Base-by-base conservation (phyloP, 2,329 filamentous ascomycete species). In the Talaromyces sp. region DNA sequence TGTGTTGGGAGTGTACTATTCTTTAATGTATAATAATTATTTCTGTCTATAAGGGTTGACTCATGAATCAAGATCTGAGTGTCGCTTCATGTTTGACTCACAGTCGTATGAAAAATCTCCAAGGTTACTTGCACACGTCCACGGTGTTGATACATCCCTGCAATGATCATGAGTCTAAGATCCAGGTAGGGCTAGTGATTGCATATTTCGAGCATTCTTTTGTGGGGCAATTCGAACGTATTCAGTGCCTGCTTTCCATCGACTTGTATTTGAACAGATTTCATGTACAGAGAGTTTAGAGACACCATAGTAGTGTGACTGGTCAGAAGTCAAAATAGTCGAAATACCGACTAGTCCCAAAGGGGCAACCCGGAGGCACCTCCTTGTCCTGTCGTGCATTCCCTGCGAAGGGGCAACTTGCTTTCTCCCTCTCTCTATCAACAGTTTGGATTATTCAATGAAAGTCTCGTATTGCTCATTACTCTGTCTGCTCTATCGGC, bases 401-500 rank as follows among this genome's bases (percentile, higher is more conserved):
- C 45, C 47, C 47, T 54, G 47, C 35, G 33, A 22, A 62, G 60
- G 10, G 60, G 22, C 60, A 52, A 41, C 60, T 41, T 7, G 24
- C 58, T 4, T 13, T 47, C 45, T 27, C 22, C 8, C 39, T 19
- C 35, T 47, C 57, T 8, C 19, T 3, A 5, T 1, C 16, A 19
- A 27, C 35, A 27, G 2, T n/a, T 13, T n/a, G 35, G 2, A 35
- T 47, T 2, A 8, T 4, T 24, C 16, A 3, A 33, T 31, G 3
- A 60, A 19, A 22, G 8, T 16, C 14, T 62, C 47, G 45, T 62
- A 33, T 54, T 54, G 35, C 22, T 62, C 60, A 62, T 54, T 62
- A 60, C n/a, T 52, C 13, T 52, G n/a, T 54, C 47, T 50, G 45
- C 35, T 33, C 50, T 39, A 50, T 50, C 59, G n/a, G 41, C 33